Conservation (phyloP, 2,329 filamentous ascomycete species). For the Pleoardoris graminearum region DNA sequence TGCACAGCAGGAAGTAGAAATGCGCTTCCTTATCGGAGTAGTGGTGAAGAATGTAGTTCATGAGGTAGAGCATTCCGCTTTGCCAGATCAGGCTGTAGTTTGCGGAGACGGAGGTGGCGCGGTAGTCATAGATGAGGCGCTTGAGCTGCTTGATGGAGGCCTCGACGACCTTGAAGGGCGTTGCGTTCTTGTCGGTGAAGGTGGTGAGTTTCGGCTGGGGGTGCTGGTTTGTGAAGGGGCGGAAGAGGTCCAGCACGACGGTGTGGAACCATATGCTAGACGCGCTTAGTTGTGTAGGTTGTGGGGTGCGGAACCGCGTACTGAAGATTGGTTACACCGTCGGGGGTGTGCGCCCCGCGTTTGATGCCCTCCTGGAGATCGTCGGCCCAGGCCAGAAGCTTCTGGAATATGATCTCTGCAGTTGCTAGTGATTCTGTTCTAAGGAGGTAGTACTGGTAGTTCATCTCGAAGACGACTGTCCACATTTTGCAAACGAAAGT, state of each 20-base stretch:
- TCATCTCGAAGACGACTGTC: background rate
- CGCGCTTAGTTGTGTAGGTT: background rate
- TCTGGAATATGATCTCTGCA: no score
- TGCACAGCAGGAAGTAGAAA: background rate
- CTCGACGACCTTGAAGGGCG: background rate
- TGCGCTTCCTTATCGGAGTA: background rate
- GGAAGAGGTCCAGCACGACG: background rate
- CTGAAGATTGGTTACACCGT: no score
- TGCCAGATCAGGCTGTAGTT: slow-evolving; percentile 1
- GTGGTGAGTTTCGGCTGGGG: background rate
- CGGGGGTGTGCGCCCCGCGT: no score
- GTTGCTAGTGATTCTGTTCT: no score
- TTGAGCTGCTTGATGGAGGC: background rate
- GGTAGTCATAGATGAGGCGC: background rate
- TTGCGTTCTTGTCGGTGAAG: background rate
- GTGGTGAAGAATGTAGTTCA: background rate
- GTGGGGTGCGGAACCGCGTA: no score
- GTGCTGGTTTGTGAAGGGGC: background rate
- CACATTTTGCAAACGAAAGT: background rate
- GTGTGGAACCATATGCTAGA: background rate
- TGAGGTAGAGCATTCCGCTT: background rate
- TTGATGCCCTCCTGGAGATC: no score
- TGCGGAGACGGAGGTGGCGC: background rate
- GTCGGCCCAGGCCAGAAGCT: no score
- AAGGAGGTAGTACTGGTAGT: background rate